Evolutionary conservation across 345 rosid species (phyloP), one percentile per base, ranked within the genome.

Genomic region (Sonneratia alba): DNA sequence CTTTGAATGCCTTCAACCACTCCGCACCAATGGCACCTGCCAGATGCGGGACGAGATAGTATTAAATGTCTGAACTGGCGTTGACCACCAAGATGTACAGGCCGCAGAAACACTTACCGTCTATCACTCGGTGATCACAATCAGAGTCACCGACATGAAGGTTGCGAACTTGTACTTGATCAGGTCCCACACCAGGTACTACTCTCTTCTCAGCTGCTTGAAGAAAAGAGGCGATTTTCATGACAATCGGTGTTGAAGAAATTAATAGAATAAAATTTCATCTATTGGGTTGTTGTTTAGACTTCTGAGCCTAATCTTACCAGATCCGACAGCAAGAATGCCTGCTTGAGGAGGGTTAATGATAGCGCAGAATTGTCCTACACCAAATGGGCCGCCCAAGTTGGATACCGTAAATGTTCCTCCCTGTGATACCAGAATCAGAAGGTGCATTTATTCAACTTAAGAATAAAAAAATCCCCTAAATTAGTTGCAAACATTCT

Each of bases 71-170:
- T 27, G 32, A 0, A 27, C 32, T 27, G 32, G 0, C 32, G 1
- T 27, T 21, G 0, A 59, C 32, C 64, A 59, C 8, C 27, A 7
- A 21, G 36, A 6, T 21, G 34, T 12, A 66, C 0, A 21, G 18
- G 36, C 7, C 3, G 2, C 19, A 56, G 18, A 53, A 66, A 24
- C 13, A 57, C 83, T 7, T 79, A 92, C 97, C 97, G 79, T 95
- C 98, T n/a, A 92, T 88, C 15, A 92, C 98, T 51, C 97, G 99
- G 75, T 95, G 99, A 81, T 95, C 99, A 43, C 98, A 95, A 77
- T 95, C 70, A 92, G 85, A 21, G 99, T 92, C 72, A 86, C 90
- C 2, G 94, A 76, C 98, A 95, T 87, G 81, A 81, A 87, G 18
- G 98, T 89, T 72, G 99, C 90, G n/a, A 87, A 79, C 56, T 87